phyloP scores from a whole-genome alignment of 1,284 basidiomycete genomes.

The Tylopilus orsonianus region DNA sequence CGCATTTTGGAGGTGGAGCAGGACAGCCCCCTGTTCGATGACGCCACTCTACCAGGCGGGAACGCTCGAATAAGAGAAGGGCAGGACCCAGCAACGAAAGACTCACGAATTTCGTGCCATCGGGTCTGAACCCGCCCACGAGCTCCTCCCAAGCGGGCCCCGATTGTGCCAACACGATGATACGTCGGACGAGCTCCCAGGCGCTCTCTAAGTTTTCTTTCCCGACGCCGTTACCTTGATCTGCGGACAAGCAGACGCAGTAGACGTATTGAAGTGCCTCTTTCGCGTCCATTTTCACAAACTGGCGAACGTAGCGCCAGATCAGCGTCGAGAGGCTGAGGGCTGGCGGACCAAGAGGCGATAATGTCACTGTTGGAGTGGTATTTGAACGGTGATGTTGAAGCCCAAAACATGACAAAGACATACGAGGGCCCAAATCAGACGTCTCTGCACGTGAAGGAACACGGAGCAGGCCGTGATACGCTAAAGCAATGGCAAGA shows the following conservation, averaged over 20 bases:
- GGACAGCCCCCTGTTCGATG: conserved; percentile 79
- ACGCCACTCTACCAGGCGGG: conserved; percentile 63
- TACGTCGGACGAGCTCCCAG: conserved; percentile 85
- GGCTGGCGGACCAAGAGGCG: conserved; percentile 61
- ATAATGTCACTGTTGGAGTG: conserved; percentile 54
- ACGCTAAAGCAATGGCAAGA: conserved; percentile 87
- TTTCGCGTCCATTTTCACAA: conserved; percentile 88
- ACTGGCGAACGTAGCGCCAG: conserved; percentile 91
- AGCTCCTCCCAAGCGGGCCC: conserved; percentile 88
- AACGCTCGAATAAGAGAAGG: conserved; percentile 14
- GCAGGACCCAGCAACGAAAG: not conserved
- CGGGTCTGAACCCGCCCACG: conserved; percentile 86
- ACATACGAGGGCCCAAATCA: conserved; percentile 79
- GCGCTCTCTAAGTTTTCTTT: conserved; percentile 83
- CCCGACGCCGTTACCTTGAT: conserved; percentile 70
- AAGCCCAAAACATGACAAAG: not conserved
- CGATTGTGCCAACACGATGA: conserved; percentile 84
- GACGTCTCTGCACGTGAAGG: conserved; percentile 78
- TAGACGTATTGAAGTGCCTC: conserved; percentile 97
- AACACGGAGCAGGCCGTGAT: conserved; percentile 90
- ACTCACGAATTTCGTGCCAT: conserved; percentile 86
- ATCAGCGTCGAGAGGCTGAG: conserved; percentile 86
- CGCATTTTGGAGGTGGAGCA: conserved; percentile 74
- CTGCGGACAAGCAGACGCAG: conserved; percentile 80
- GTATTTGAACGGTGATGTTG: not conserved